Evolutionary conservation across 2,329 filamentous ascomycete species (phyloP), one percentile per base, ranked within the genome.

Genomic region (Colletotrichum eremochloae): DNA sequence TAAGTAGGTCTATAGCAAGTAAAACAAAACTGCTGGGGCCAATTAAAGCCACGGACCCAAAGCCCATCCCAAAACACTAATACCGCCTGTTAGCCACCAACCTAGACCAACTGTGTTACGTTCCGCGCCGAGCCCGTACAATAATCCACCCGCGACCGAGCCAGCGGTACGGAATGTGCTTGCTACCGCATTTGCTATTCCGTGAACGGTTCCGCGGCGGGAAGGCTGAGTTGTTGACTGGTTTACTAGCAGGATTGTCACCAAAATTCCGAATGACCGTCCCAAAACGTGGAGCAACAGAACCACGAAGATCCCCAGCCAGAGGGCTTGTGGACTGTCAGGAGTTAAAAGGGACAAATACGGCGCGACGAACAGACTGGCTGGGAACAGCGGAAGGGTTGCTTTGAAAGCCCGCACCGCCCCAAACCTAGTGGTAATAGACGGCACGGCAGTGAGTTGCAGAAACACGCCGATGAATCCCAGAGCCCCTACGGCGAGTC

Each of bases 171-270:
- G 61, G n/a, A 46, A 63, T 2, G 46, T 63, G 6, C 33, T 63
- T 15, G 61, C 44, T 18, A 63, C 46, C 2, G 61, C 46, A 33
- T 63, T 63, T 18, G 46, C 61, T 29, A 63, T 63, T 11, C 61
- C 61, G 31, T 63, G 61, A 11, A 63, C 46, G 2, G 61, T 63
- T 12, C 61, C 61, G 9, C 61, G 61, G 15, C 61, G 61, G 33
- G 61, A 63, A 0, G 61, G 31, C 31, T 31, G 61, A 9, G 46
- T 31, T 20, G 46, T 53, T 4, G 46, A 53, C 61, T 42, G 61
- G 33, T 63, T 52, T 6, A 63, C 33, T 8, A 53, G 61, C 12
- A 53, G n/a, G 11, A 40, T 63, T 15, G 61, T 50, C 12, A 38
- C 61, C 3, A 63, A 5, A 29, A 63, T 53, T 20, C 46, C 46